Evolutionary conservation across 768 basidiomycete species (phyloP).

Genomic region (Hypsizygus marmoreus): DNA sequence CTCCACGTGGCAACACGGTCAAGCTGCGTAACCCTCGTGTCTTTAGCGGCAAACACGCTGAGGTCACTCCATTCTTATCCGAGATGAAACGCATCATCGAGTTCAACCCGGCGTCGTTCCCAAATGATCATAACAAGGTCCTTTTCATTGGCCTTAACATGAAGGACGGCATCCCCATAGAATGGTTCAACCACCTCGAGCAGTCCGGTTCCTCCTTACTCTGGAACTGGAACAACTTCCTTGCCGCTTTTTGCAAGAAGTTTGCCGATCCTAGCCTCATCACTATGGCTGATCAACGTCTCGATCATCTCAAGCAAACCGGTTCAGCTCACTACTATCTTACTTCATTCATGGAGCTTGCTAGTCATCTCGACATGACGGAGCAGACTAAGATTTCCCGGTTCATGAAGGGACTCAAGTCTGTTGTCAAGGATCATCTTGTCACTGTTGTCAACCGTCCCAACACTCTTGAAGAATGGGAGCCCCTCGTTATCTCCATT

Average conservation of each 20-base stretch:
- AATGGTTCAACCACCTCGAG: constrained; percentile 32
- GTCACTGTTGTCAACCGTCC: constrained; percentile 15
- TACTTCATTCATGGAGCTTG: constrained; percentile 26
- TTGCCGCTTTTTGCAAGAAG: constrained; percentile 24
- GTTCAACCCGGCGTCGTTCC: constrained; percentile 22
- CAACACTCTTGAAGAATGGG: constrained; percentile 21
- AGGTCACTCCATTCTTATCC: constrained; percentile 18
- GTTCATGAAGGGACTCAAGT: constrained; percentile 32
- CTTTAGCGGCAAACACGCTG: constrained; percentile 14
- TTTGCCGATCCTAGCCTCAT: constrained; percentile 30
- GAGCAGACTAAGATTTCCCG: constrained; percentile 33
- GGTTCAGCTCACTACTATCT: constrained; percentile 28
- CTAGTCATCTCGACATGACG: constrained; percentile 27
- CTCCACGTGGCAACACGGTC: constrained; percentile 6
- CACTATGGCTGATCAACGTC: constrained; percentile 24
- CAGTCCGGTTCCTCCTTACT: constrained; percentile 20
- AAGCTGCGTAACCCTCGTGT: constrained; percentile 12
- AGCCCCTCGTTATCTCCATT: constrained; percentile 20
- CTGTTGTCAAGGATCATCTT: constrained; percentile 24
- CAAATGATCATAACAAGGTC: constrained; percentile 26
- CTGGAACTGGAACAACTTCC: constrained; percentile 24
- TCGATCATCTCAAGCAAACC: constrained; percentile 32
- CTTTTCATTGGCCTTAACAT: constrained; percentile 30
- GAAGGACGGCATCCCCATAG: constrained; percentile 28
- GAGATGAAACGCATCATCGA: constrained; percentile 26